Percentiles rank a stretch among this genome's conserved stretches.
Evolutionary conservation across 1,284 basidiomycete genomes (phyloP).

Genomic region (Apiotrichum gamsii): DNA sequence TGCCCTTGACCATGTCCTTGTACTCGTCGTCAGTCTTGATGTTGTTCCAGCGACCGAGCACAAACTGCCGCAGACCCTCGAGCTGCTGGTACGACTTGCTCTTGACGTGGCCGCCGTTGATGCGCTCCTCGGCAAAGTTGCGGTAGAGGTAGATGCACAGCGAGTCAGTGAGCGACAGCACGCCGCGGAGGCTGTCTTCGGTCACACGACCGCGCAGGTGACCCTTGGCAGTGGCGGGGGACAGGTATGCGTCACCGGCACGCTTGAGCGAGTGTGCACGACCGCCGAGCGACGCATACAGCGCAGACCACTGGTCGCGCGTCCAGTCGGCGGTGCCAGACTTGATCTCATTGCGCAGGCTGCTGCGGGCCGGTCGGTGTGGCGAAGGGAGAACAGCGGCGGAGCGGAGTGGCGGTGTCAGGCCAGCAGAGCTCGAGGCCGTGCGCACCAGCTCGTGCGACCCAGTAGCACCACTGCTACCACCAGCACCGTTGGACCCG

Average conservation of each 20-base stretch:
- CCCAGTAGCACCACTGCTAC: no score
- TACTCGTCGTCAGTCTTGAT: slow-evolving; percentile 19
- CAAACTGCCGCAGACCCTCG: slow-evolving; percentile 29
- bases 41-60: slow-evolving; percentile 32
- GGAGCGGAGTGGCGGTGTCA: slow-evolving; percentile 4
- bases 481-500: neutral
- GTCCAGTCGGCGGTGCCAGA: slow-evolving; percentile 15
- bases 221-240: slow-evolving; percentile 20
- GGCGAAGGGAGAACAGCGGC: slow-evolving; percentile 1
- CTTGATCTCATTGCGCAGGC: slow-evolving; percentile 19
- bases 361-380: slow-evolving; percentile 8
- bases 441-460: slow-evolving; percentile 5
- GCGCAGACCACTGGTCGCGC: slow-evolving; percentile 13
- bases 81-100: slow-evolving; percentile 28
- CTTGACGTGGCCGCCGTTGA: slow-evolving; percentile 23
- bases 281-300: slow-evolving; percentile 10
- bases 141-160: slow-evolving; percentile 50
- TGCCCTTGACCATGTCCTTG: slow-evolving; percentile 28
- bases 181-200: slow-evolving; percentile 36
- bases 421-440: slow-evolving; percentile 1
- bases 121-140: slow-evolving; percentile 51
- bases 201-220: slow-evolving; percentile 21
- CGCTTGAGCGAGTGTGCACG: slow-evolving; percentile 36
- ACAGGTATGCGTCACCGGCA: slow-evolving; percentile 37
- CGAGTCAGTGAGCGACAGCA: slow-evolving; percentile 50